Evolutionary conservation across 2,329 filamentous ascomycete species (phyloP).

Genomic region (Epichloe gansuensis): DNA sequence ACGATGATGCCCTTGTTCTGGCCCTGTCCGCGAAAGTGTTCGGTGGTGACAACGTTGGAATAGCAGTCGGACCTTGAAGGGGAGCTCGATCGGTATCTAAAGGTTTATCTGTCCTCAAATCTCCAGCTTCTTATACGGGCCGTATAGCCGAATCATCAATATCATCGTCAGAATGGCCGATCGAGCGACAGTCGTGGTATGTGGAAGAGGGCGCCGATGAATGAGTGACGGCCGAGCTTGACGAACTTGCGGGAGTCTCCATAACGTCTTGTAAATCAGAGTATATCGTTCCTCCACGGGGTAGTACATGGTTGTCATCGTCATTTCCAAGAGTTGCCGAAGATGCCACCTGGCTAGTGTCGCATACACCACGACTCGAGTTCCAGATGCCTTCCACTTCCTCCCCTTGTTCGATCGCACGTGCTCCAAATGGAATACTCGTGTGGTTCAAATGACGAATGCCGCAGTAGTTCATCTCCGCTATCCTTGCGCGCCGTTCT

Average conservation of each 20-base stretch:
- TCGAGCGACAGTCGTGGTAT: neutral
- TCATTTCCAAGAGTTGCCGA: slow-evolving; percentile 13
- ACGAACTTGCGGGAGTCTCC: neutral
- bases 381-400: slow-evolving; percentile 80
- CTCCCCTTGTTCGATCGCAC: slow-evolving; percentile 71
- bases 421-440: slow-evolving; percentile 74
- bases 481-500: slow-evolving; percentile 43
- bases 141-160: neutral
- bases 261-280: neutral
- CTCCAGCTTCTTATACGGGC: neutral
- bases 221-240: neutral
- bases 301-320: neutral
- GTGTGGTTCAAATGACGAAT: slow-evolving; percentile 27
- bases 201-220: slow-evolving; percentile 1
- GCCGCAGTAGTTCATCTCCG: slow-evolving; percentile 42
- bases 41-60: neutral
- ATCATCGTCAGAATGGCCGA: neutral
- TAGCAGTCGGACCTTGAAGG: neutral
- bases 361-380: slow-evolving; percentile 36
- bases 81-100: neutral
- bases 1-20: neutral
- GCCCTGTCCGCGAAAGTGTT: neutral
- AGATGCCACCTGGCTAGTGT: slow-evolving; percentile 12
- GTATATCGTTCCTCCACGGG: neutral
- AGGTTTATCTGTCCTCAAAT: neutral